phyloP scores from a whole-genome alignment of 257 asterid species.

The Przewalskia tangutica region DNA sequence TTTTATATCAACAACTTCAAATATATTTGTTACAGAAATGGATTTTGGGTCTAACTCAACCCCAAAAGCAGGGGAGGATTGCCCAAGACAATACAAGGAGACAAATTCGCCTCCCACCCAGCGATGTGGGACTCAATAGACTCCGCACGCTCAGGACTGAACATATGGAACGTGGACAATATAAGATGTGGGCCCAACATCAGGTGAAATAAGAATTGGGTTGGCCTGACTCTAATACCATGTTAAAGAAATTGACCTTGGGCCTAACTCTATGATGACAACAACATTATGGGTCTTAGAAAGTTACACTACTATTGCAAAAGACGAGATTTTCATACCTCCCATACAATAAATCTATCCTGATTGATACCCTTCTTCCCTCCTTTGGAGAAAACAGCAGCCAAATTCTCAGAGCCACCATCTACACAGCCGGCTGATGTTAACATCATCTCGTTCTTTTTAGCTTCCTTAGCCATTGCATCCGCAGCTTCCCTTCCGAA shows the following conservation, averaged over 20 bases:
- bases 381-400: constrained; percentile 38
- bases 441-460: constrained; percentile 38
- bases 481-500: constrained; percentile 34
- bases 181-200: no score
- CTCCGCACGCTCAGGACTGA: no score
- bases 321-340: constrained; percentile 27
- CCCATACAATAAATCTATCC: constrained; percentile 53
- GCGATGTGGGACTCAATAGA: no score
- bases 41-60: no score
- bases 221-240: no score
- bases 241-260: no score
- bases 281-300: neutral
- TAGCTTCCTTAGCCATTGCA: constrained; percentile 50
- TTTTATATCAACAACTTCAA: neutral
- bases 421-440: constrained; percentile 45
- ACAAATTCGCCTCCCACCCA: no score
- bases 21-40: neutral
- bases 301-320: neutral
- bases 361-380: constrained; percentile 74
- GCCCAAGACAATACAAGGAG: no score
- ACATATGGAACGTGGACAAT: no score
- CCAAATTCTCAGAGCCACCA: constrained; percentile 16
- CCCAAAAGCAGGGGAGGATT: no score
- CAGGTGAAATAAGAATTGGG: no score
- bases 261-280: no score